Evolutionary conservation across 345 rosid genomes (phyloP), one percentile per base, ranked within the genome.

Genomic region (Bruguiera sexangula): DNA sequence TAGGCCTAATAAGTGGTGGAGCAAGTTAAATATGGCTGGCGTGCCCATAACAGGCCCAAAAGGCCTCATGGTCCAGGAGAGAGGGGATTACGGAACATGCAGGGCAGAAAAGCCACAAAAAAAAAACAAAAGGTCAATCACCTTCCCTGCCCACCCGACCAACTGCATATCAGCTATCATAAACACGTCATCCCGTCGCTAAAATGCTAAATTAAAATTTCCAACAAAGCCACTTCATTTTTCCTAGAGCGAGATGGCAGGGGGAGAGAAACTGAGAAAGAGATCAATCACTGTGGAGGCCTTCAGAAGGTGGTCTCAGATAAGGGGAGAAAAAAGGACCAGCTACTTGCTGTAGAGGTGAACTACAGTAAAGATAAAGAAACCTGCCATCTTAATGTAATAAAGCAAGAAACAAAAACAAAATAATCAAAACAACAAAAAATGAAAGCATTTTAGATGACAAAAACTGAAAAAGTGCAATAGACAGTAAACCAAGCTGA

Each of bases 361-460:
- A 64, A 82, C 63, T 50, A 82, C 53, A 83, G 87, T 76, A 84
- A 87, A 85, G 68, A 82, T 64, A 59, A 85, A 82, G 88, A 85
- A 83, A 46, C 88, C 87, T 63, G 87, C 88, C 89, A 85, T 85
- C 92, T 84, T 84, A 72, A 39, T 3, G 37, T 2, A 20, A 36
- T 6, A 2, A 18, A 24, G 31, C 36, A 68, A 10, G 60, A 5
- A 60, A 30, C 11, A n/a, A 32, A 20, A 11, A 53, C 71, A 13
- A 56, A 21, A 24, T 22, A 30, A 36, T 36, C 20, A 57, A 36
- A 37, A 18, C 39, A 27, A 34, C 70, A 67, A 43, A 43, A 13
- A 43, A 43, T 11, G 5, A 11, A 11, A 15, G 50, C 50, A 43
- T 43, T 43, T 43, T 11, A 43, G 50, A 43, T 43, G 1, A 5